phyloP scores from a whole-genome alignment of 208 protist genomes.

The Trypanosoma conorhini region DNA sequence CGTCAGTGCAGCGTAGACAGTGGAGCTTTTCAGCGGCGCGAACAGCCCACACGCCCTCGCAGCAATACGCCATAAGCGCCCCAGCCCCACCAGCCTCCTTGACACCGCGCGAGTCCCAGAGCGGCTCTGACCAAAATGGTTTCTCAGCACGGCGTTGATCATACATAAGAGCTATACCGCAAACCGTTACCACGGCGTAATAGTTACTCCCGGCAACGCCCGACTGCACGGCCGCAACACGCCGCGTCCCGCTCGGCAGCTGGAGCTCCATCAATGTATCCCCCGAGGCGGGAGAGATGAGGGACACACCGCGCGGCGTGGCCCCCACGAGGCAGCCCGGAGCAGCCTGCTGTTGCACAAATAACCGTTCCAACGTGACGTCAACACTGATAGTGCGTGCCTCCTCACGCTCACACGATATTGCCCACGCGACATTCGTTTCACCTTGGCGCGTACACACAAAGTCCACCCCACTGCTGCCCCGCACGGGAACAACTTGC shows the following conservation, averaged over 20 bases:
- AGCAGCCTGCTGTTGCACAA: not conserved
- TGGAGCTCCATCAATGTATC: slow-evolving; percentile 9
- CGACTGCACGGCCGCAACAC: slow-evolving; percentile 9
- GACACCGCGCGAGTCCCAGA: not conserved
- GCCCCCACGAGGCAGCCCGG: slow-evolving; percentile 8
- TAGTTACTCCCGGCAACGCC: not conserved
- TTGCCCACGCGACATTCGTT: slow-evolving; percentile 14
- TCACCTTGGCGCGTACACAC: slow-evolving; percentile 21
- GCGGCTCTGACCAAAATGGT: slow-evolving; percentile 16
- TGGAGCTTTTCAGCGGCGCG: slow-evolving; percentile 1
- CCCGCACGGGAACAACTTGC: slow-evolving; percentile 15
- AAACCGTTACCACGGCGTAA: slow-evolving; percentile 11
- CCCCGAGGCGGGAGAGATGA: slow-evolving; percentile 11
- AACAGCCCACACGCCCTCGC: slow-evolving; percentile 15
- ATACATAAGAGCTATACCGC: slow-evolving; percentile 23
- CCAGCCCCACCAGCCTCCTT: not conserved
- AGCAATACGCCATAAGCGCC: slow-evolving; percentile 5
- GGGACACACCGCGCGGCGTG: not conserved
- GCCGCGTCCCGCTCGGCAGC: not conserved
- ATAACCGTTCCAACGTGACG: not conserved
- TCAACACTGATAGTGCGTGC: slow-evolving; percentile 12
- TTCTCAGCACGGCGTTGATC: slow-evolving; percentile 22
- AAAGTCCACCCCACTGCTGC: slow-evolving; percentile 4
- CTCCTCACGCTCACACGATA: slow-evolving; percentile 14
- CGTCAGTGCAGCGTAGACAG: slow-evolving; percentile 18